Evolutionary conservation across 2,329 filamentous ascomycete species (phyloP).

Genomic region (Geosmithia flava): DNA sequence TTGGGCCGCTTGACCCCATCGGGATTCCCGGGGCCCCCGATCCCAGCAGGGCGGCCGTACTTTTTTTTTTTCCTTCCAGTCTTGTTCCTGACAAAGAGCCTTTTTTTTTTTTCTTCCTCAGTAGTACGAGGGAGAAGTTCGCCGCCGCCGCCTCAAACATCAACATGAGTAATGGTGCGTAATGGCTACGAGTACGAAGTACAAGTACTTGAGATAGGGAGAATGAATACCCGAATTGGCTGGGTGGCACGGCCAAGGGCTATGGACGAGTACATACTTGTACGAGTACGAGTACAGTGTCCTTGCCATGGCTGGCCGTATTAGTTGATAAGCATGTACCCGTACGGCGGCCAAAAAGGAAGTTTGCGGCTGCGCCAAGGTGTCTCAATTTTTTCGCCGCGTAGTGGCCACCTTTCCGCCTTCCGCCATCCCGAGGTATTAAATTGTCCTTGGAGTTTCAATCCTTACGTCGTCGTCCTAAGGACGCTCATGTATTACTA

Average conservation of each 20-base stretch:
- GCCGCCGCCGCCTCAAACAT: background rate
- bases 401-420: background rate
- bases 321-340: background rate
- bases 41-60: background rate
- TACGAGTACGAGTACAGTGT: too few species aligned
- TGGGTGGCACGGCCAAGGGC: background rate
- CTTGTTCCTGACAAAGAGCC: too few species aligned
- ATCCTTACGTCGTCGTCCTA: too few species aligned
- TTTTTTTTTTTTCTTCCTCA: background rate
- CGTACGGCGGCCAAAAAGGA: background rate
- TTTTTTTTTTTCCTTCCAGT: background rate
- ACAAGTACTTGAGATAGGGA: background rate
- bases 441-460: too few species aligned
- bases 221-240: background rate
- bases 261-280: too few species aligned
- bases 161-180: background rate
- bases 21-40: background rate
- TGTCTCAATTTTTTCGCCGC: background rate
- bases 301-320: background rate
- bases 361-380: background rate
- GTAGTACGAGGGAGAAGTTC: background rate
- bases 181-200: background rate
- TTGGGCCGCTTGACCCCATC: background rate
- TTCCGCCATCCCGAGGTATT: background rate
- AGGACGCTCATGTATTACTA: background rate